Percentiles rank a stretch among this genome's conserved stretches.
phyloP scores from a whole-genome alignment of 2,329 filamentous ascomycete species.

The Ophiostoma ulmi region DNA sequence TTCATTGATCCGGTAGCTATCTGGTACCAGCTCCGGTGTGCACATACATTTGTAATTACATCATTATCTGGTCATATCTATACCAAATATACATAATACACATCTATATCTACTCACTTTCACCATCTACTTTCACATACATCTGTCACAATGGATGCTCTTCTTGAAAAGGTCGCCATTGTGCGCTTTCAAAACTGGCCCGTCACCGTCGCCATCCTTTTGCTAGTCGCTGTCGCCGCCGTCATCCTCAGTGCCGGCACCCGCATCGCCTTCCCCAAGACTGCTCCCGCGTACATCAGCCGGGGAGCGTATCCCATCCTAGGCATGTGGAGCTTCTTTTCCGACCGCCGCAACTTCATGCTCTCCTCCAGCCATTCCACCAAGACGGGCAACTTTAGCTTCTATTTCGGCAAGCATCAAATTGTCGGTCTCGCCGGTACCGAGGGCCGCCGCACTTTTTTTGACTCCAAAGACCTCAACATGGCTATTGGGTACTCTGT shows the following conservation, averaged over 20 bases:
- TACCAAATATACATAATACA: background rate
- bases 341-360: constrained; percentile 42
- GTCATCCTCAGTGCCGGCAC: background rate
- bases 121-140: background rate
- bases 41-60: background rate
- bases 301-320: constrained; percentile 37
- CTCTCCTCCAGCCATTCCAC: constrained; percentile 33
- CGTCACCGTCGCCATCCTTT: constrained; percentile 26
- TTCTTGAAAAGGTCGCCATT: background rate
- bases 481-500: constrained; percentile 39
- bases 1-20: background rate
- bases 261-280: constrained; percentile 22
- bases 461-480: constrained; percentile 42
- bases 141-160: background rate
- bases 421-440: constrained; percentile 43
- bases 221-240: constrained; percentile 21
- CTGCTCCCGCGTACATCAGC: constrained; percentile 8
- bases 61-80: background rate
- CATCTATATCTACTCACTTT: background rate
- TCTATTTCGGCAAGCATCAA: constrained; percentile 44
- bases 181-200: constrained; percentile 26
- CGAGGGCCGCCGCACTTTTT: constrained; percentile 42
- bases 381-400: constrained; percentile 44
- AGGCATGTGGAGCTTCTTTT: constrained; percentile 45
- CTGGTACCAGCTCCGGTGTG: background rate